Evolutionary conservation across 169 alveolate genomes (phyloP).

Genomic region (Cryptosporidium felis): DNA sequence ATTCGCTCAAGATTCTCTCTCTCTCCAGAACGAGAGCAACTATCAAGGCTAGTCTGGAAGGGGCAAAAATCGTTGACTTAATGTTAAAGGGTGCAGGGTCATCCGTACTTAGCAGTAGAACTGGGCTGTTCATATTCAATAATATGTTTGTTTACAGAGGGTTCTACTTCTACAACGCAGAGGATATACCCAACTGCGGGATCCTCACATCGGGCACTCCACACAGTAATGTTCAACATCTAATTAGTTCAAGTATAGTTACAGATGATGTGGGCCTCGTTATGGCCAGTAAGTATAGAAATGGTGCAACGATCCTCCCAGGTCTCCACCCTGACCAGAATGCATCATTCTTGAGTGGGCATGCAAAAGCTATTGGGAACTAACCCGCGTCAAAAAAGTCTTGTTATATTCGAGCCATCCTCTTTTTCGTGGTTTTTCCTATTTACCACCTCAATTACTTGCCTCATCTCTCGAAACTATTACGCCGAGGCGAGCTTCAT

Average conservation of each 20-base stretch:
- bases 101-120: not conserved
- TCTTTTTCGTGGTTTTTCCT: no score
- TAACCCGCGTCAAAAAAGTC: no score
- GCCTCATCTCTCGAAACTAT: no score
- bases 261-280: not conserved
- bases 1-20: slow-evolving; percentile 2
- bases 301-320: slow-evolving; percentile 36
- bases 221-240: not conserved
- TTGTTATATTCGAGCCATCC: no score
- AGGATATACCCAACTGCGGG: not conserved
- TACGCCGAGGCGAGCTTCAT: no score
- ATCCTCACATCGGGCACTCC: slow-evolving; percentile 7
- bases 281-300: slow-evolving; percentile 22
- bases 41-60: not conserved
- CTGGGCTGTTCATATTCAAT: not conserved
- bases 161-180: slow-evolving; percentile 31
- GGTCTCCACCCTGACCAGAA: slow-evolving; percentile 43
- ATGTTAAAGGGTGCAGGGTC: not conserved
- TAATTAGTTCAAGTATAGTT: not conserved
- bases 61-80: not conserved
- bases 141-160: slow-evolving; percentile 12
- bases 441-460: no score
- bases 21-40: not conserved
- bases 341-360: not conserved
- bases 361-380: not conserved